Evolutionary conservation across 2,329 filamentous ascomycete species (phyloP).

Genomic region (Seiridium cupressi): DNA sequence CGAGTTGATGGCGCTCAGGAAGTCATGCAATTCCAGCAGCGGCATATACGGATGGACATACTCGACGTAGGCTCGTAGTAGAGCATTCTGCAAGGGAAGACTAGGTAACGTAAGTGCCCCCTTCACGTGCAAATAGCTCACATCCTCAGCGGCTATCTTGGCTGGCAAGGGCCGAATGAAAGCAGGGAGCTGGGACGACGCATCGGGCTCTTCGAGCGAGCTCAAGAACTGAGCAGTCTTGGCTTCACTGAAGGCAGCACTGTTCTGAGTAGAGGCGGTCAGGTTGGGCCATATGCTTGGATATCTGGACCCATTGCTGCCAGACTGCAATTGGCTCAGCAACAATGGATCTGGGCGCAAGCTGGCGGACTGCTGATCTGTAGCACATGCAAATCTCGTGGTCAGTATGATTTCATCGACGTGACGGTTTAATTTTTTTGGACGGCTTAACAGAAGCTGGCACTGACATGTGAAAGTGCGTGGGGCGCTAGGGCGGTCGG

Average conservation of each 20-base stretch:
- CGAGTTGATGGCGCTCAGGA: conserved; percentile 59
- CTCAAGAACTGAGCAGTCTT: conserved; percentile 42
- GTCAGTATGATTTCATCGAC: conserved; percentile 10
- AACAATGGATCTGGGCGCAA: conserved; percentile 28
- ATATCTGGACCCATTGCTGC: conserved; percentile 25
- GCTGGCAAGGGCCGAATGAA: conserved; percentile 80
- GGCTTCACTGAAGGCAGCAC: conserved; percentile 30
- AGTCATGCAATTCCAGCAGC: conserved; percentile 67
- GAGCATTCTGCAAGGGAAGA: conserved; percentile 69
- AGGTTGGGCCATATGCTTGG: conserved; percentile 31
- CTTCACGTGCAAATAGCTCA: conserved; percentile 80
- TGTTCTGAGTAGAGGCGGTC: conserved; percentile 19
- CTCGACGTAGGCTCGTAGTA: conserved; percentile 80
- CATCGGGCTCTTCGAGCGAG: conserved; percentile 47
- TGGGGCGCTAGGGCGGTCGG: conserved; percentile 1
- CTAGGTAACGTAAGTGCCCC: conserved; percentile 78
- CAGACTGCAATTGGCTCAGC: conserved; percentile 25
- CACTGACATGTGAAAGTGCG: conserved; percentile 24
- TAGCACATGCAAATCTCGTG: conserved; percentile 26
- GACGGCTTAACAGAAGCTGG: conserved; percentile 9
- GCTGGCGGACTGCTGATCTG: conserved; percentile 24
- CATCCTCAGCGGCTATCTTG: conserved; percentile 77
- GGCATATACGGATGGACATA: conserved; percentile 96
- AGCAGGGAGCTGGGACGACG: conserved; percentile 50
- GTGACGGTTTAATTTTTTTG: conserved; percentile 4